These are phyloP conservation scores for Pythium apleroticum DNA, from an alignment of 352 stramenopile species.

Conservation along the genomic window DNA sequence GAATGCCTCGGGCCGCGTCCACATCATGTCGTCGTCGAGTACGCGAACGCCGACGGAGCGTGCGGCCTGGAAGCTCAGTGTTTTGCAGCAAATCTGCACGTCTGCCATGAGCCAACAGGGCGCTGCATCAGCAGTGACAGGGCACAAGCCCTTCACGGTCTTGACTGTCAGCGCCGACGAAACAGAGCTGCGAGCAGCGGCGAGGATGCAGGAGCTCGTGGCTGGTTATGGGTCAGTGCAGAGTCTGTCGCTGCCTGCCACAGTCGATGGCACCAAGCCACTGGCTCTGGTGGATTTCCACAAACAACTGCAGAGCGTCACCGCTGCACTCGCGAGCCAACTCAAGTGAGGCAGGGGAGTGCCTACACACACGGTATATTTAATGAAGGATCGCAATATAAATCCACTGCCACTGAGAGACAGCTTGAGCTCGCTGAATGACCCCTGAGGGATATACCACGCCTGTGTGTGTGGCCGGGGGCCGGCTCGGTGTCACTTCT, in stretches of 20 bases:
- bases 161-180: conserved; percentile 22
- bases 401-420: too few species aligned
- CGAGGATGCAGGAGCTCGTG: conserved; percentile 15
- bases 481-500: too few species aligned
- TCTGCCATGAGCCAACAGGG: not conserved
- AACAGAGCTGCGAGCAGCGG: conserved; percentile 5
- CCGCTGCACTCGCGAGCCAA: conserved; percentile 8
- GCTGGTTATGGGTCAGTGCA: conserved; percentile 18
- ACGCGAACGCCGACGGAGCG: conserved; percentile 1
- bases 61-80: conserved; percentile 11
- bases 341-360: not conserved
- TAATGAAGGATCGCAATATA: too few species aligned
- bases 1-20: conserved; percentile 7
- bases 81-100: conserved; percentile 23
- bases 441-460: too few species aligned
- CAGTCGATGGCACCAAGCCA: conserved; percentile 10
- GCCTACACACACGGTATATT: too few species aligned
- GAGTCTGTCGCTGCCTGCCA: conserved; percentile 9
- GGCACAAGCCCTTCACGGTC: conserved; percentile 6
- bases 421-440: too few species aligned
- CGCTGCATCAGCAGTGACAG: not conserved
- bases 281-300: conserved; percentile 27
- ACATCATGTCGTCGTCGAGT: conserved; percentile 6
- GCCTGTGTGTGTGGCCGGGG: too few species aligned
- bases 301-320: conserved; percentile 16